Base-by-base conservation (phyloP, 225 moss, liverwort and hornwort genomes). In the Sphagnum contortum region DNA sequence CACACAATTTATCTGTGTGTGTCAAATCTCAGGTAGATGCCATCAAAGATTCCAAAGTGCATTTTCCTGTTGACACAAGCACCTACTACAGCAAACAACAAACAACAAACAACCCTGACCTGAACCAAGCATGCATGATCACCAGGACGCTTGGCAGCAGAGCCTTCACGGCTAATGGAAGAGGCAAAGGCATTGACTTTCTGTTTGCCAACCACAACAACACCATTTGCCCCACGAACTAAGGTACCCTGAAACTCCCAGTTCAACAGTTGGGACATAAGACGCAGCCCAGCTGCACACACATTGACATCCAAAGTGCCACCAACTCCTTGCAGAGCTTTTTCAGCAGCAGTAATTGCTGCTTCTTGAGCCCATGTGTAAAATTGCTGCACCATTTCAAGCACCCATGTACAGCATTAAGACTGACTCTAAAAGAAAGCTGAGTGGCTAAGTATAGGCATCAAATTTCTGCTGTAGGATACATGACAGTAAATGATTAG, bases 211-310 rank as follows among this genome's bases (percentile, higher is more conserved):
- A 93, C 77, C 48, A 98, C 82, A 45, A 93, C 72, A 62, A 80
- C 71, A 8, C 98, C 98, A 55, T 89, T 88, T 47, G 89, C 80
- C 62, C 82, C 82, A 61, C 98, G 91, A 70, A 98, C 85, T 71
- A 93, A 80, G 11, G 91, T 89, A 61, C 91, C 86, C 79, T 98
- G 93, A 66, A 98, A 98, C 65, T 98, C 98, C 98, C 98, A 98
- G 71, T 91, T 98, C 71, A 98, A 66, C 48, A 98, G 73, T 78
- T 98, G 98, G 47, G 86, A 91, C 98, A 98, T 93, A 51, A 98
- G 84, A 80, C 84, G 91, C 62, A 98, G 77, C 59, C 87, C 93
- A 59, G 91, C 88, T 69, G 98, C 89, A 80, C 93, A 98, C 48
- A 89, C 93, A 60, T 88, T 90, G 60, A 90, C 74, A 64, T 88